Evolutionary conservation across 805 yeast genomes (phyloP).

Genomic region (Yamadazyma akitaensis): DNA sequence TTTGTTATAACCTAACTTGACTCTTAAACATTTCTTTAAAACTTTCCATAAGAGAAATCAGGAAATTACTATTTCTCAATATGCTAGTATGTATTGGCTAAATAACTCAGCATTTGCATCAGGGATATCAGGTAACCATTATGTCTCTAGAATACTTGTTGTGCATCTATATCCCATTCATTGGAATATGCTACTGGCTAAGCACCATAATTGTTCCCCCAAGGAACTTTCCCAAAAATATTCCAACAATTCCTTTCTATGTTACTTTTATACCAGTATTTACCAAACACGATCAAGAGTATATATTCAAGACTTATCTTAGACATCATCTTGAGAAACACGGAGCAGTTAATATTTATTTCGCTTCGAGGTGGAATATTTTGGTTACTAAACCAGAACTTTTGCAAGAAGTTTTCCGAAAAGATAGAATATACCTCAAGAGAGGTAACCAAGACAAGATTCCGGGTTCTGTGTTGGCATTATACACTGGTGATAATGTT

Average conservation of each 20-base stretch:
- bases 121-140: not conserved
- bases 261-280: conserved; percentile 48
- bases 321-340: conserved; percentile 43
- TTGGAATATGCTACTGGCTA: not conserved
- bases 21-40: too few species aligned
- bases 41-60: not conserved
- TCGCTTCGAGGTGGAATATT: conserved; percentile 62
- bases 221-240: conserved; percentile 45
- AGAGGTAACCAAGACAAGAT: conserved; percentile 60
- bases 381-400: conserved; percentile 48
- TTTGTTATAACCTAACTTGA: too few species aligned
- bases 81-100: too few species aligned
- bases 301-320: conserved; percentile 43
- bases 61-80: not conserved
- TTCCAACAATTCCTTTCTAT: conserved; percentile 62
- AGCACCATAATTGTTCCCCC: conserved; percentile 42
- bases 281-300: conserved; percentile 45
- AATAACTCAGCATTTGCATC: too few species aligned
- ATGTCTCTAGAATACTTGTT: not conserved
- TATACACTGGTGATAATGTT: conserved; percentile 58
- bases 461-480: conserved; percentile 51
- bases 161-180: not conserved
- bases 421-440: conserved; percentile 51
- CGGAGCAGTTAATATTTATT: conserved; percentile 59
- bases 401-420: conserved; percentile 43